Percentiles rank a stretch among this genome's conserved stretches.
Evolutionary conservation across 176 grass and related monocot genomes (phyloP).

Genomic region (Hyparrhenia diplandra): DNA sequence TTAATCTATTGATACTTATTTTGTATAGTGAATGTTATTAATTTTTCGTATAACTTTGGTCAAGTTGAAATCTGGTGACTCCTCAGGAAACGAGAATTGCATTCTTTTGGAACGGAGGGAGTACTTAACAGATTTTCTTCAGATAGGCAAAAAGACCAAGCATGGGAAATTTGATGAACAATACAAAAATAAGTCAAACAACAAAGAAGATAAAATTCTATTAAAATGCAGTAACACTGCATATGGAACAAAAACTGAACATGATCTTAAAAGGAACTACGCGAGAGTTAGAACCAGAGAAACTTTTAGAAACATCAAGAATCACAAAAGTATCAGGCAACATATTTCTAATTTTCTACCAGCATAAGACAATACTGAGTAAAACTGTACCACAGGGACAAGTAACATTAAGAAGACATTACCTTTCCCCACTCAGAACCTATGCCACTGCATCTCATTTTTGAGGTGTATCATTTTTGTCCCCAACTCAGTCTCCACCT

Average conservation of each 20-base stretch:
- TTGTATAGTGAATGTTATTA: too few species aligned
- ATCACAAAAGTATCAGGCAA: neutral
- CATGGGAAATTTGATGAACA: neutral
- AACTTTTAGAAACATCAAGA: neutral
- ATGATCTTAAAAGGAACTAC: neutral
- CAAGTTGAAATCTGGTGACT: too few species aligned
- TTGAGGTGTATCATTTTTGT: constrained; percentile 99
- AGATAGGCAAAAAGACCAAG: neutral
- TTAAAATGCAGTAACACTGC: neutral
- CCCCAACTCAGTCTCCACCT: constrained; percentile 89
- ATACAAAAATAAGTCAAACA: neutral
- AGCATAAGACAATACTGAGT: neutral
- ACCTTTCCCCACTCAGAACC: constrained; percentile 93
- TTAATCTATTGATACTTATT: too few species aligned
- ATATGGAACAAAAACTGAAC: neutral
- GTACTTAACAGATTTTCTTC: neutral
- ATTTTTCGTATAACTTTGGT: too few species aligned
- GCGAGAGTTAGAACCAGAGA: neutral
- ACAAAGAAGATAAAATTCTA: neutral
- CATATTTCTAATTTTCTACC: neutral
- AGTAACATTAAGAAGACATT: neutral
- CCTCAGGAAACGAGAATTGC: too few species aligned
- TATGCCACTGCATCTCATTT: constrained; percentile 94
- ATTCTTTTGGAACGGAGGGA: too few species aligned
- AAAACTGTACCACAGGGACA: neutral